phyloP scores from a whole-genome alignment of 768 basidiomycete species.

The Termitomyces titanicus region DNA sequence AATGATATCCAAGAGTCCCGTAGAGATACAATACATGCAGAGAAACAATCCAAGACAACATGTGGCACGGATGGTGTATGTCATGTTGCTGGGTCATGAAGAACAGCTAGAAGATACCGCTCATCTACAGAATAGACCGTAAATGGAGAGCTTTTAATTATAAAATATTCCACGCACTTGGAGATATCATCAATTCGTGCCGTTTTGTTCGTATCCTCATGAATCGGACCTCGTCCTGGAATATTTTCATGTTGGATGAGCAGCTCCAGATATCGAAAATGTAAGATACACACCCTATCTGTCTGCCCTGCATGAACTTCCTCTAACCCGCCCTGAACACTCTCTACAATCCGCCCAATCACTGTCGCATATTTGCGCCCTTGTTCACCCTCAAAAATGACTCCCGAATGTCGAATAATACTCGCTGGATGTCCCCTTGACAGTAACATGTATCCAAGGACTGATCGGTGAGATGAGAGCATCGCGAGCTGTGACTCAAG shows the following conservation, averaged over 20 bases:
- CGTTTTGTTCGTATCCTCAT: constrained; percentile 88
- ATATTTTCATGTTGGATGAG: neutral
- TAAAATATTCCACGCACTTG: constrained; percentile 50
- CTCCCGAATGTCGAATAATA: constrained; percentile 83
- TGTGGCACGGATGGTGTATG: neutral
- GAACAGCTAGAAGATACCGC: constrained; percentile 76
- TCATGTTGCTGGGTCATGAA: constrained; percentile 67
- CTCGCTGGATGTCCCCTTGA: constrained; percentile 68
- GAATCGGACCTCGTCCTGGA: constrained; percentile 81
- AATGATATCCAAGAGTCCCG: constrained; percentile 8
- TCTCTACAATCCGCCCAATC: constrained; percentile 72
- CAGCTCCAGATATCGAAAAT: neutral
- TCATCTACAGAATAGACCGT: constrained; percentile 46
- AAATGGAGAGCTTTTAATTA: neutral
- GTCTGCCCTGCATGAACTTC: constrained; percentile 54
- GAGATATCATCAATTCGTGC: constrained; percentile 94
- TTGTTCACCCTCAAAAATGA: constrained; percentile 83
- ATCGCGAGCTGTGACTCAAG: constrained; percentile 73
- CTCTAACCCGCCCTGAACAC: constrained; percentile 73
- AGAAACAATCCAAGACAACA: neutral
- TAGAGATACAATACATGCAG: constrained; percentile 4
- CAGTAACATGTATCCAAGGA: constrained; percentile 83
- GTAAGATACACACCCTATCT: constrained; percentile 18
- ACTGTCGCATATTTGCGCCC: constrained; percentile 72
- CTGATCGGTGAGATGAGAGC: constrained; percentile 78